Evolutionary conservation across 2,329 filamentous ascomycete genomes (phyloP).

Genomic region (Fusarium mundagurra): DNA sequence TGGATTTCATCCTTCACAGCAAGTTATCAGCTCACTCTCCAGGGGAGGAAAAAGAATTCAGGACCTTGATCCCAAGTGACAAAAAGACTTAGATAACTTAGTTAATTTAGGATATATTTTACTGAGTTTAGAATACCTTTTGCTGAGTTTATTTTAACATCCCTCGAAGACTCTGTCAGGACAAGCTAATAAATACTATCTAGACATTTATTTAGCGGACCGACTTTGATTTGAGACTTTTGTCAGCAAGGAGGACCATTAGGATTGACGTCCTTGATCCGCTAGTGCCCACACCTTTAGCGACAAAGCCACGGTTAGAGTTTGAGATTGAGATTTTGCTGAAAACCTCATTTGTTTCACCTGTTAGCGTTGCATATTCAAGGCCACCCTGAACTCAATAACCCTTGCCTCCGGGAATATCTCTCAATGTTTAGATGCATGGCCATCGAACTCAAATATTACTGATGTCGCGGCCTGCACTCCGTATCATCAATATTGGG

Average conservation of each 20-base stretch:
- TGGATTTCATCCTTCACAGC: neutral
- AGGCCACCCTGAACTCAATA: neutral
- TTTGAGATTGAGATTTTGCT: constrained; percentile 23
- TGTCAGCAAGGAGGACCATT: constrained; percentile 5
- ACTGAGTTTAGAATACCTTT: neutral
- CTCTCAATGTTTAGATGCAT: neutral
- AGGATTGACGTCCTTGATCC: constrained; percentile 11
- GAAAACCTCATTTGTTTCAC: constrained; percentile 27
- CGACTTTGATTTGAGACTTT: neutral
- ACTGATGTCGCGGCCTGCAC: neutral
- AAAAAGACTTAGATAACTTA: neutral
- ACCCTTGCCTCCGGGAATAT: neutral
- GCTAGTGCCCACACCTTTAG: constrained; percentile 20
- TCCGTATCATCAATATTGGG: constrained; percentile 1
- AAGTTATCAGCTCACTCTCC: neutral
- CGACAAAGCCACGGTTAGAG: constrained; percentile 29
- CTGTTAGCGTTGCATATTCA: neutral
- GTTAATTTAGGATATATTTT: neutral
- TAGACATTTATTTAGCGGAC: neutral
- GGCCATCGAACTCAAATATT: neutral
- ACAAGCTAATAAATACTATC: neutral
- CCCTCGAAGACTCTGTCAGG: neutral
- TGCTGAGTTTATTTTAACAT: neutral
- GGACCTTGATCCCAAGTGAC: neutral
- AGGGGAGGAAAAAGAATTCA: neutral